Percentiles rank a stretch among this genome's conserved stretches.
Evolutionary conservation across 805 yeast species (phyloP).

Genomic region (Yamadazyma olivae): DNA sequence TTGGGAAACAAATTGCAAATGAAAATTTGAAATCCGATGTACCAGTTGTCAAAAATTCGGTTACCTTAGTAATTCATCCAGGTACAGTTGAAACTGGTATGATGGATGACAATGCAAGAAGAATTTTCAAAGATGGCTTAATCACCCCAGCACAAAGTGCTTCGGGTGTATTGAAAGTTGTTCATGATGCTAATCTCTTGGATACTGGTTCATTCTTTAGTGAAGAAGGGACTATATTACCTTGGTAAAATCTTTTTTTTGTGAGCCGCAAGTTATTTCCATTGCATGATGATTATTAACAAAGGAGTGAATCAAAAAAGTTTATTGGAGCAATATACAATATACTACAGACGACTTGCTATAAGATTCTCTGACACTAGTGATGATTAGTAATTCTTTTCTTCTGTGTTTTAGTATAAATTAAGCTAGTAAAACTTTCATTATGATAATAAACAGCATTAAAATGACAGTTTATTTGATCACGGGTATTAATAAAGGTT

Average conservation of each 20-base stretch:
- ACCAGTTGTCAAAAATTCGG: conserved; percentile 4
- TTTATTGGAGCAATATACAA: too few species aligned
- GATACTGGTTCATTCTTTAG: conserved; percentile 2
- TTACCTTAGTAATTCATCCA: conserved; percentile 22
- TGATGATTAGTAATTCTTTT: too few species aligned
- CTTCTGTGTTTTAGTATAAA: too few species aligned
- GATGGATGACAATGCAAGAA: conserved; percentile 17
- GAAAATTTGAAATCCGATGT: conserved; percentile 9
- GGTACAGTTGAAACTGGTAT: conserved; percentile 37
- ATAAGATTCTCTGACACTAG: too few species aligned
- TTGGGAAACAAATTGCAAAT: conserved; percentile 20
- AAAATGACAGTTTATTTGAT: conserved; percentile 12
- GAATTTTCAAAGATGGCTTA: too few species aligned
- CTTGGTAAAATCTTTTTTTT: conserved; percentile 1
- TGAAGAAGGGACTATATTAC: conserved; percentile 1
- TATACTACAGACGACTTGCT: too few species aligned
- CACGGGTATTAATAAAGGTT: conserved; percentile 41
- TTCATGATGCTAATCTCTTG: not conserved
- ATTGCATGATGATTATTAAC: too few species aligned
- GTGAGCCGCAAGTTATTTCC: too few species aligned
- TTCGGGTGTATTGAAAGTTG: not conserved
- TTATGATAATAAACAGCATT: too few species aligned
- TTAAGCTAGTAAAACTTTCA: too few species aligned
- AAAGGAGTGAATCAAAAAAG: too few species aligned
- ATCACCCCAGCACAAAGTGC: conserved; percentile 4